Evolutionary conservation across 176 grass and related monocot genomes (phyloP).

Genomic region (Eragrostis curvula): DNA sequence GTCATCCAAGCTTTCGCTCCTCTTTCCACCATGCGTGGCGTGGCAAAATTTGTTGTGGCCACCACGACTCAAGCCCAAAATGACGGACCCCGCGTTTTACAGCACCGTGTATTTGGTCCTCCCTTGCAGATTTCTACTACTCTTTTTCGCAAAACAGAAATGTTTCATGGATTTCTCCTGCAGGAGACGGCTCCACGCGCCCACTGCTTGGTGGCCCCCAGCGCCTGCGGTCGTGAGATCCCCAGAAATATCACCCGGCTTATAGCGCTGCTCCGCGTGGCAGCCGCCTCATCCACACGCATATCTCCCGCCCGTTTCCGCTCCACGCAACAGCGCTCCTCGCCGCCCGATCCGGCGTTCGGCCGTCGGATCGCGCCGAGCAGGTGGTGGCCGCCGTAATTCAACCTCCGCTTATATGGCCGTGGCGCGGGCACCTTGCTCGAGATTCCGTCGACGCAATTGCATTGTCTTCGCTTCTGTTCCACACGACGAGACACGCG

Average conservation of each 20-base stretch:
- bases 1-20: too few relatives aligned
- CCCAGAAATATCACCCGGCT: slow-evolving; percentile 56
- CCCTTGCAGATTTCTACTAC: too few relatives aligned
- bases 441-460: slow-evolving; percentile 15
- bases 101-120: too few relatives aligned
- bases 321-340: slow-evolving; percentile 20
- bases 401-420: slow-evolving; percentile 40
- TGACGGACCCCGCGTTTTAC: too few relatives aligned
- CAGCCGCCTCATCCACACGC: slow-evolving; percentile 67
- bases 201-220: background rate
- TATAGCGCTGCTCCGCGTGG: slow-evolving; percentile 70
- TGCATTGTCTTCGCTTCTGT: background rate
- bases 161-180: background rate
- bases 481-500: background rate
- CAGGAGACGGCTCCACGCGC: background rate
- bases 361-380: slow-evolving; percentile 36
- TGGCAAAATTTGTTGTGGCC: too few relatives aligned
- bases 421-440: background rate
- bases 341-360: slow-evolving; percentile 32
- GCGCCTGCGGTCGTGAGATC: background rate
- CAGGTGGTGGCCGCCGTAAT: slow-evolving; percentile 26
- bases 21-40: too few relatives aligned
- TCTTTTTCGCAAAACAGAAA: too few relatives aligned
- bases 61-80: too few relatives aligned
- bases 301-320: slow-evolving; percentile 29